Base-by-base conservation (phyloP, 139 green algal species). In the Bryopsis sp. region DNA sequence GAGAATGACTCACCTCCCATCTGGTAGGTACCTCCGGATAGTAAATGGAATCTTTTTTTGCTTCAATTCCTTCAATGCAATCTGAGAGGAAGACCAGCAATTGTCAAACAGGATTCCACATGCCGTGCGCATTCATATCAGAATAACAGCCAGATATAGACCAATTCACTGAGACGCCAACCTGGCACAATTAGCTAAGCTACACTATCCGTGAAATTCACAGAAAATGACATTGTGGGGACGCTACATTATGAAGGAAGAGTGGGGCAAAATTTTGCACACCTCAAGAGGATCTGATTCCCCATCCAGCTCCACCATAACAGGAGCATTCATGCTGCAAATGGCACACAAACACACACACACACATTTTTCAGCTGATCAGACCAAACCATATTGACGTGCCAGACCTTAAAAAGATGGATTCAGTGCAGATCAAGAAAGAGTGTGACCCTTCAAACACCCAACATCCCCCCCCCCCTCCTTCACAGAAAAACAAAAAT, bases 1-100 rank as follows among this genome's bases (percentile, higher is more conserved):
- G 8, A 32, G 8, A 69, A 64, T 38, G 15, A 15, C 6, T 29
- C 64, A 96, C 83, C 84, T 94, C 48, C 90, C 88, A 71, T 99
- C 93, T 2, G 94, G 94, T 0, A 99, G 82, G 74, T 96, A 98
- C 3, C 94, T 78, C 47, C 94, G 76, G 3, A 99, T 92, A n/a
- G 83, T 98, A 80, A 98, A 99, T 1, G 94, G 94, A 54, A 99
- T 95, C 72, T 96, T 97, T 77, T 92, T 94, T 59, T 96, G 86
- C 0, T 89, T 74, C 70, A 99, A 74, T 81, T 99, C 94, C 74
- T 95, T 97, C 72, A 86, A 84, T 2, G 92, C 92, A 72, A 98
- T 98, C 79, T 97, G 82, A 19, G 15, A 19, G 28, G n/a, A 19
- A 64, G n/a, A 64, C 47, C 24, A 0, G 19, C 28, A 64, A 24